These are phyloP conservation scores for Rutstroemia sydowiana DNA, from an alignment of 2,329 filamentous ascomycete genomes.

Conservation along the genomic window DNA sequence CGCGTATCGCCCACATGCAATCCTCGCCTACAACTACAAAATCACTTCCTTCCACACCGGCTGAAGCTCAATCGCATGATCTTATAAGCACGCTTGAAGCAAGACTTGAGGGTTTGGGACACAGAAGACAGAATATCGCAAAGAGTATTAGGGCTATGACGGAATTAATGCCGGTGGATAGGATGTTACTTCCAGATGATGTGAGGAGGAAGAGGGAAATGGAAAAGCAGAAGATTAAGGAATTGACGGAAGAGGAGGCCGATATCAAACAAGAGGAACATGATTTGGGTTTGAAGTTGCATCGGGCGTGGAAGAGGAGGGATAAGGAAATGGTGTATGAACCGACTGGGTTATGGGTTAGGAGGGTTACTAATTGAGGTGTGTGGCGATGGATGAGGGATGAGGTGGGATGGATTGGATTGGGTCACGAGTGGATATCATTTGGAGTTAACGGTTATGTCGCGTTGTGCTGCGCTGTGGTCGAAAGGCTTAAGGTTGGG, in stretches of 20 bases:
- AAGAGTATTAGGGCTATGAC: conserved; percentile 70
- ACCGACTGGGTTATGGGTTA: conserved; percentile 68
- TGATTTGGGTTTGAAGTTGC: conserved; percentile 67
- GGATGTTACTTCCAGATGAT: conserved; percentile 58
- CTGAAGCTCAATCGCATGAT: conserved; percentile 52
- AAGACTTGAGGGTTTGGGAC: conserved; percentile 55
- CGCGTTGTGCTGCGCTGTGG: no score
- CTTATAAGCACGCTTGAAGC: conserved; percentile 61
- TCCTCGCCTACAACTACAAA: conserved; percentile 41
- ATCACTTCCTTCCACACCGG: conserved; percentile 50
- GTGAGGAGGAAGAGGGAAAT: conserved; percentile 50
- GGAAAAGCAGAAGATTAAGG: conserved; percentile 58
- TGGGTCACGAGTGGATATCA: no score
- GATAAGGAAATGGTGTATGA: conserved; percentile 60
- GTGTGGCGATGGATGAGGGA: not conserved
- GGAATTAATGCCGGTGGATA: conserved; percentile 67
- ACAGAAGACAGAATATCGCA: conserved; percentile 64
- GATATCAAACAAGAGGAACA: conserved; percentile 72
- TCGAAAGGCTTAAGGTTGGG: no score
- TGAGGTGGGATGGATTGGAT: not conserved
- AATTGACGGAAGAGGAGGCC: conserved; percentile 57
- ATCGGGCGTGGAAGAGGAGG: conserved; percentile 66
- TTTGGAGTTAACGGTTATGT: no score
- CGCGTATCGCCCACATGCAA: not conserved
- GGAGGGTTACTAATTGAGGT: conserved; percentile 59